Conservation (phyloP, 768 basidiomycete species). For the Steccherinum ochraceum region DNA sequence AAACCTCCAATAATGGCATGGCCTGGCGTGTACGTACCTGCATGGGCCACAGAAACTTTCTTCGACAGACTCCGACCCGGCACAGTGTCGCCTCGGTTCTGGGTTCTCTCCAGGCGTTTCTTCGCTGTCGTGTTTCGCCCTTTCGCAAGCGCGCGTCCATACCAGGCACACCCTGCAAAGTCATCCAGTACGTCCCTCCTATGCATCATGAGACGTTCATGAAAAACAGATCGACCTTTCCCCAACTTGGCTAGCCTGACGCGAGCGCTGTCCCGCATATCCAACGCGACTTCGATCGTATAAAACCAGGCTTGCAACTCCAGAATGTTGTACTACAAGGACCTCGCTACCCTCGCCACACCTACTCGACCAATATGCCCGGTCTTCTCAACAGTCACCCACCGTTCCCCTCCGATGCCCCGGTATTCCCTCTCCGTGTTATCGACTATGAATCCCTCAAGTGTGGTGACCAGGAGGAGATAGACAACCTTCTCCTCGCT, state of each 20-base stretch:
- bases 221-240: not conserved
- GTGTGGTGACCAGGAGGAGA: constrained; percentile 35
- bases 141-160: not conserved
- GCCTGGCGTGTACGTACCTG: not conserved
- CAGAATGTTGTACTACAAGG: too few relatives aligned
- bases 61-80: not conserved
- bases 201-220: not conserved
- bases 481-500: constrained; percentile 48
- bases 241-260: not conserved
- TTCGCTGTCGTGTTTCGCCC: not conserved
- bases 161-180: not conserved
- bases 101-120: not conserved
- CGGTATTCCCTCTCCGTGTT: constrained; percentile 48
- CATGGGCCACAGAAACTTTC: not conserved
- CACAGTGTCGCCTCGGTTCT: not conserved
- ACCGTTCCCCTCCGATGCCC: constrained; percentile 45
- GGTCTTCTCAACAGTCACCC: constrained; percentile 25
- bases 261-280: not conserved
- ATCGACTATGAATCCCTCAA: constrained; percentile 48
- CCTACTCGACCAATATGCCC: constrained; percentile 20
- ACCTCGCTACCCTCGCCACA: not conserved
- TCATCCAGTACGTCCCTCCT: not conserved
- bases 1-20: not conserved
- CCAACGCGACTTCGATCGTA: too few relatives aligned
- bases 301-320: too few relatives aligned